Evolutionary conservation across 2,329 filamentous ascomycete genomes (phyloP), one percentile per base, ranked within the genome.

Genomic region (Raffaelea deltoideospora): DNA sequence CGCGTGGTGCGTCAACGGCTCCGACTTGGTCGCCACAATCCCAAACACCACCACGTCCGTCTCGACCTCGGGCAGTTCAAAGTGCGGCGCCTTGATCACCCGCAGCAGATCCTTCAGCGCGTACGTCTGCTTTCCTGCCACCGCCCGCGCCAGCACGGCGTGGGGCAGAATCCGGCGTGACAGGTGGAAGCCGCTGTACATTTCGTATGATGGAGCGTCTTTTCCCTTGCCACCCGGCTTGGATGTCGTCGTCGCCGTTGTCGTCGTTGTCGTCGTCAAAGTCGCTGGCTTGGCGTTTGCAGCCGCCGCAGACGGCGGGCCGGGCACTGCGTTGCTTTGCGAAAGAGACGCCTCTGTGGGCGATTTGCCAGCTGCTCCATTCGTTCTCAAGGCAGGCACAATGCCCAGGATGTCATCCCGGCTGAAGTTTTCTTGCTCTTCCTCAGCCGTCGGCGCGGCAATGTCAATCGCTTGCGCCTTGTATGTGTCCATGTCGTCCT

Each of bases 21-120:
- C 75, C 0, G 90, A 94, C 54, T 96, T 96, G 31, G 77, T 81
- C 7, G 84, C 85, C 18, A 98, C 71, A 40, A 95, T 78, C 9
- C 76, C 90, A 49, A 96, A 78, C 2, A 96, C 72, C 8, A 98
- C 85, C 49, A 87, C 81, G 54, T 98, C 88, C 37, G 81, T 76
- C 49, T 95, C 85, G 36, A 86, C 66, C 41, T 80, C 75, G 0
- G 92, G 87, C 0, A 88, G 69, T 26, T 81, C 72, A 53, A 83
- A 98, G 23, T 81, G 69, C 0, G 90, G 90, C 1, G 76, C 74
- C 56, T 87, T 93, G 44, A 98, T 76, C 11, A 72, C 69, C 47
- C 76, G 79, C 10, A 96, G 63, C 5, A 98, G 64, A 44, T 92
- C 81, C 6, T 88, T 82, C 42, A 98, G 69, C 2, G 69, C 70